Percentiles rank a stretch among this genome's conserved stretches.
Evolutionary conservation across 1,284 basidiomycete species (phyloP).

Genomic region (Abortiporus biennis): DNA sequence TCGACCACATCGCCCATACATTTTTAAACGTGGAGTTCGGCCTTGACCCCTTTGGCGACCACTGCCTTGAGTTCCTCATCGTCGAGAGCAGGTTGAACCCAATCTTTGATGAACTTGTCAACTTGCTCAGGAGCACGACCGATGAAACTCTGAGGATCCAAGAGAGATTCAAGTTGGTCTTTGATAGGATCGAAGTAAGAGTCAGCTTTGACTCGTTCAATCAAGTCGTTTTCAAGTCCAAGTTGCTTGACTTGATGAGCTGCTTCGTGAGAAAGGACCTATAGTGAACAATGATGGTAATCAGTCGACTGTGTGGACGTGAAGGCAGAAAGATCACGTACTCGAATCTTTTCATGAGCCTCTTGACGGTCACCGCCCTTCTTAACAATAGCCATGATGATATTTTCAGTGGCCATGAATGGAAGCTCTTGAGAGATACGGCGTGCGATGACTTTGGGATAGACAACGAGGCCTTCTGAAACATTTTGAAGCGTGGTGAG

Average conservation of each 20-base stretch:
- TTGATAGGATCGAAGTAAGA: conserved; percentile 62
- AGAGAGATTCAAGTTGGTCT: conserved; percentile 54
- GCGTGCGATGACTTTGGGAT: conserved; percentile 91
- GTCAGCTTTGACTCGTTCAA: conserved; percentile 76
- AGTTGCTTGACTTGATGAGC: conserved; percentile 93
- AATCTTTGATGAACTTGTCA: conserved; percentile 82
- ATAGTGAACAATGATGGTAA: conserved; percentile 5
- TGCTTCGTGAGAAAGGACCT: conserved; percentile 94
- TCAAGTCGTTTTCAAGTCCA: conserved; percentile 94
- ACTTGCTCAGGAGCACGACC: conserved; percentile 93
- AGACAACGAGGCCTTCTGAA: conserved; percentile 95
- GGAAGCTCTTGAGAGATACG: conserved; percentile 94
- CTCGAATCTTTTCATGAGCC: conserved; percentile 94
- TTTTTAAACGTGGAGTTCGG: conserved; percentile 28
- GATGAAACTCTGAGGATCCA: conserved; percentile 84
- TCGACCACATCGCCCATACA: conserved; percentile 2
- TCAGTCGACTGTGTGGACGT: background rate
- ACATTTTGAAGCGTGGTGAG: conserved; percentile 96
- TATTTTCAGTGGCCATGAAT: conserved; percentile 99
- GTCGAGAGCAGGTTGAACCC: conserved; percentile 85
- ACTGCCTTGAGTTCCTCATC: conserved; percentile 59
- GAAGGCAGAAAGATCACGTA: conserved; percentile 27
- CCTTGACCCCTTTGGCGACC: conserved; percentile 32
- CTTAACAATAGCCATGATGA: conserved; percentile 99
- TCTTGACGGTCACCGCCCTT: conserved; percentile 93